Base-by-base conservation (phyloP, 805 yeast species). In the Saturnispora serradocipensis region DNA sequence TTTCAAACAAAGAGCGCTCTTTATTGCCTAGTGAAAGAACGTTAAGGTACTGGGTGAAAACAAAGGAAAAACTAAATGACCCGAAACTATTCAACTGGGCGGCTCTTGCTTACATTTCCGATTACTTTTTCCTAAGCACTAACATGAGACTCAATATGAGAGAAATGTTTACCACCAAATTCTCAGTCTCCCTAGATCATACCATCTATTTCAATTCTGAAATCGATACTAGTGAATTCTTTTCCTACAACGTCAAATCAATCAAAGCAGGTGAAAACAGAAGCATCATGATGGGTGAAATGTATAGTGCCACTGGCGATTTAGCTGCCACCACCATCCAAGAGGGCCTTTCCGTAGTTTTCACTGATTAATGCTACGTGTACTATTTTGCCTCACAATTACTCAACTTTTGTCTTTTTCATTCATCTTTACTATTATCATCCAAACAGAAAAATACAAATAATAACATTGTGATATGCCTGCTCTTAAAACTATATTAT, bases 181-280 rank as follows among this genome's bases (percentile, higher is more conserved):
- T 78, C 55, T 75, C 81, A 15, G 82, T 81, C 3, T 79, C 86
- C 22, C 64, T 84, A 55, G 89, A 84, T 57, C 89, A 84, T 60
- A 67, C 81, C 0, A 74, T 86, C 32, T 81, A 81, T 62, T 82
- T 84, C 68, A 87, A 82, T 60, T 65, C 67, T 16, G 79, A 75
- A 50, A 72, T 79, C 53, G 71, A 78, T 40, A 55, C 59, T 5
- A 52, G 56, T 25, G 48, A 54, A 4, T 82, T 83, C 81, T 65
- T 78, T 60, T 69, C 72, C 15, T 75, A 76, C 50, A 71, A 75
- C 45, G 69, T 80, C 43, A 68, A 67, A 46, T 76, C 77, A 38
- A 63, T 78, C 24, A 69, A 79, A 49, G 72, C 82, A 3, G 73
- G 72, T 15, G 74, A 75, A 56, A 76, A 77, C 52, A 71, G 86